Conservation (phyloP, 352 stramenopile species). For the Plasmopara halstedii region DNA sequence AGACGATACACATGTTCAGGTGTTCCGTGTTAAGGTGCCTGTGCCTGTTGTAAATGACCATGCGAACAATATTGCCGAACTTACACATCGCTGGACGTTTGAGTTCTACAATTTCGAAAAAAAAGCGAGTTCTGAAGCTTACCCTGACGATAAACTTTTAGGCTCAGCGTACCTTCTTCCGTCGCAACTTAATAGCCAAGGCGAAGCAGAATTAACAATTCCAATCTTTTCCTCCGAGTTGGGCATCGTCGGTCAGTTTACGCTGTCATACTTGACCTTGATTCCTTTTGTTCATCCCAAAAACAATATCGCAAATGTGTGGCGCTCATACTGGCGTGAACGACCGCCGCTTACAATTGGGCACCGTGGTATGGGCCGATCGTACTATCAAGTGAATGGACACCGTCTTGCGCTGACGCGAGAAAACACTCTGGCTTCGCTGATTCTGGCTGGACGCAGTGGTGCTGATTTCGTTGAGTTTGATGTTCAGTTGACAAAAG, state of each 20-base stretch:
- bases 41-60: conserved; percentile 14
- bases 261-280: conserved; percentile 45
- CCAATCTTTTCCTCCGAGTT: conserved; percentile 31
- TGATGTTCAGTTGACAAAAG: conserved; percentile 77
- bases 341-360: conserved; percentile 48
- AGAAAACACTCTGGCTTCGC: conserved; percentile 72
- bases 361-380: conserved; percentile 71
- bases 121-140: conserved; percentile 9
- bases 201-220: conserved; percentile 44
- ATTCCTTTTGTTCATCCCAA: conserved; percentile 41
- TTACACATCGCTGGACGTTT: conserved; percentile 33
- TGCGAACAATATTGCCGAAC: conserved; percentile 1
- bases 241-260: conserved; percentile 37
- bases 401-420: conserved; percentile 53
- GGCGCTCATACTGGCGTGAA: conserved; percentile 62
- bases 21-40: conserved; percentile 46
- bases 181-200: conserved; percentile 41
- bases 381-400: conserved; percentile 56
- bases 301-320: conserved; percentile 52
- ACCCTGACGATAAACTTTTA: conserved; percentile 18
- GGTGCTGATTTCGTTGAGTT: conserved; percentile 81
- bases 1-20: conserved; percentile 34
- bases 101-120: conserved; percentile 26
- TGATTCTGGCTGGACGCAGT: conserved; percentile 55
- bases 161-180: conserved; percentile 35